phyloP scores from a whole-genome alignment of 495 filamentous ascomycete genomes.

The Podospora appendiculata region DNA sequence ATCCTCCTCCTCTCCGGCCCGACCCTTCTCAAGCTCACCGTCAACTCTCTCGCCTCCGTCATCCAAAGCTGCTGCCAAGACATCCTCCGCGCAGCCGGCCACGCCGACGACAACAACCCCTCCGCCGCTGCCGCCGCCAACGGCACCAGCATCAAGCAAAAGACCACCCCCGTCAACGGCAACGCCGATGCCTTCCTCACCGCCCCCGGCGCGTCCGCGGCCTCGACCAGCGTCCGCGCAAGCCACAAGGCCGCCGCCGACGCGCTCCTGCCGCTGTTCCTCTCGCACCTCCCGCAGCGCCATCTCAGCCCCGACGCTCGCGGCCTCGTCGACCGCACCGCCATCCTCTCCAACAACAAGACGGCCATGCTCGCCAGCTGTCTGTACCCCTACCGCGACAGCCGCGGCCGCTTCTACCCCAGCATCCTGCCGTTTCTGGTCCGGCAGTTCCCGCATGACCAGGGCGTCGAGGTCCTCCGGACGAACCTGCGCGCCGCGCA shows the following conservation, averaged over 20 bases:
- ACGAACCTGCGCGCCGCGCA: conserved; percentile 23
- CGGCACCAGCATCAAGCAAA: conserved; percentile 7
- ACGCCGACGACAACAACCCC: conserved; percentile 11
- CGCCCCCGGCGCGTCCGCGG: conserved; percentile 30
- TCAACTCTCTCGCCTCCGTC: conserved; percentile 48
- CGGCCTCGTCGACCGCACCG: conserved; percentile 66
- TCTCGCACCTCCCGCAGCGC: conserved; percentile 53
- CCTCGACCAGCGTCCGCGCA: conserved; percentile 25
- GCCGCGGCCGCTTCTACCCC: conserved; percentile 48
- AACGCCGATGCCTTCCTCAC: conserved; percentile 35
- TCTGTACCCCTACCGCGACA: conserved; percentile 59
- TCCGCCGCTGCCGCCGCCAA: background rate
- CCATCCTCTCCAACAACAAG: conserved; percentile 59
- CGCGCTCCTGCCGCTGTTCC: conserved; percentile 53
- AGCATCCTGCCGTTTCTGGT: conserved; percentile 74
- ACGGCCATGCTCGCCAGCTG: conserved; percentile 70
- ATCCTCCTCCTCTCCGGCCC: conserved; percentile 56
- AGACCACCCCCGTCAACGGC: conserved; percentile 19
- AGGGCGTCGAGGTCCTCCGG: conserved; percentile 60
- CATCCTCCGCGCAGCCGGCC: conserved; percentile 41
- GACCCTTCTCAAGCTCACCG: conserved; percentile 52
- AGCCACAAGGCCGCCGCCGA: conserved; percentile 18
- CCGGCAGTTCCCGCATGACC: conserved; percentile 47
- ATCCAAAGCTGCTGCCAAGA: conserved; percentile 59
- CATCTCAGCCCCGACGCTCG: conserved; percentile 56